A percentile compares a stretch with the other conserved stretches of the same genome.
Evolutionary conservation across 345 rosid genomes (phyloP).

Genomic region (Rhodamnia argentea): DNA sequence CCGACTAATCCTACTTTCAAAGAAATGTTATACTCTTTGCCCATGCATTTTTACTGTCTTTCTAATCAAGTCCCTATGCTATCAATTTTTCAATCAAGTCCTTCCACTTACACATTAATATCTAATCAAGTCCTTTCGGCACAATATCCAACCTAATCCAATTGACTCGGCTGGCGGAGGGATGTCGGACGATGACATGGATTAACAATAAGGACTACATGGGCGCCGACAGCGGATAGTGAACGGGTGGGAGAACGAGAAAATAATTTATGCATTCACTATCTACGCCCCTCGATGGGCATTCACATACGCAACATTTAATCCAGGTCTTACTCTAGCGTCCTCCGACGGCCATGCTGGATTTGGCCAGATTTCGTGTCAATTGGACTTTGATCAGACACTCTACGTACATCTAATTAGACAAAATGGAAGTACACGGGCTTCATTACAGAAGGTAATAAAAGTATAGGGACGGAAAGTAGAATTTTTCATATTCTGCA

Average conservation of each 20-base stretch:
- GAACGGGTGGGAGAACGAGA: background rate
- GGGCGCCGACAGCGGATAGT: background rate
- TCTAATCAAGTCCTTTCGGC: background rate
- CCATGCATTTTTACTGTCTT: background rate
- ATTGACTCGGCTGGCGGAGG: accelerated
- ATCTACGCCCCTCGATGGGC: background rate
- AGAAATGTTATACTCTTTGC: background rate
- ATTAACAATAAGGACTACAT: background rate
- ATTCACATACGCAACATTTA: background rate
- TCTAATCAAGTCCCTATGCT: background rate
- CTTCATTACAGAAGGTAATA: too few species aligned
- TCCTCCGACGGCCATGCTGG: background rate
- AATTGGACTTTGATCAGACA: too few species aligned
- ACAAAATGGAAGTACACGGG: too few species aligned
- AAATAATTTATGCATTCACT: background rate
- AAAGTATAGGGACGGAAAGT: too few species aligned
- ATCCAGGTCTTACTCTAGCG: background rate
- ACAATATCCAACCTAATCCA: background rate
- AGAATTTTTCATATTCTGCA: too few species aligned
- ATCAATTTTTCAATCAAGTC: background rate
- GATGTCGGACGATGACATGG: background rate
- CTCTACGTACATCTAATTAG: too few species aligned
- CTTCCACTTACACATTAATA: background rate
- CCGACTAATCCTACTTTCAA: background rate
- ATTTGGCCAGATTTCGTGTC: too few species aligned